Conservation (phyloP, 2,329 filamentous ascomycete species). For the Beauveria medogensis region DNA sequence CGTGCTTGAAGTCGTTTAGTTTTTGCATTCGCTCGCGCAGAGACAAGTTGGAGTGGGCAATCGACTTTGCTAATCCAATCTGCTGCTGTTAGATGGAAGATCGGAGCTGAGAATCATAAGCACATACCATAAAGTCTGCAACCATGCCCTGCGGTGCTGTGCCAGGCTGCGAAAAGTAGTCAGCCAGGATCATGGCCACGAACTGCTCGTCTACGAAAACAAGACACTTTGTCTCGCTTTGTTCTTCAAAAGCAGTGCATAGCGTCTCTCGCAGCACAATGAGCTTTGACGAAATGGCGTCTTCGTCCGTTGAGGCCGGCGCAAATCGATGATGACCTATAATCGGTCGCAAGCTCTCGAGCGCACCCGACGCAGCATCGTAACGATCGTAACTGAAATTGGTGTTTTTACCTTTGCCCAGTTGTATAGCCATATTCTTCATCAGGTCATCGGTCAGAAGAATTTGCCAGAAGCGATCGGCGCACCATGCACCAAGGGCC, state of each 20-base stretch:
- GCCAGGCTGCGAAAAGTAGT: conserved; percentile 51
- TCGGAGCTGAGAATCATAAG: neutral
- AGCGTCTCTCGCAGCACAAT: conserved; percentile 54
- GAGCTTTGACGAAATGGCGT: conserved; percentile 65
- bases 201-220: conserved; percentile 77
- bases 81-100: conserved; percentile 12
- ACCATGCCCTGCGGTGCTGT: conserved; percentile 52
- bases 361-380: conserved; percentile 44
- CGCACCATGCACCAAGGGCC: conserved; percentile 74
- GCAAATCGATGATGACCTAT: conserved; percentile 44
- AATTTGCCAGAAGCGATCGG: conserved; percentile 72
- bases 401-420: conserved; percentile 30
- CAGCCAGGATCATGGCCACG: conserved; percentile 65
- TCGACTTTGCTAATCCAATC: conserved; percentile 22
- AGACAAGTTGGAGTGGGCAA: conserved; percentile 52
- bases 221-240: conserved; percentile 54
- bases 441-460: conserved; percentile 56
- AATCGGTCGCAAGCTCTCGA: conserved; percentile 50
- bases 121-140: conserved; percentile 52
- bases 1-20: conserved; percentile 55
- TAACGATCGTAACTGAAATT: conserved; percentile 19
- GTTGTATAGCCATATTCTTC: conserved; percentile 50
- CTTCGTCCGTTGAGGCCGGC: conserved; percentile 20
- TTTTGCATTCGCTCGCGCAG: conserved; percentile 67
- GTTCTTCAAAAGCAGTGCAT: conserved; percentile 53